These are phyloP conservation scores for Annulohypoxylon nitens DNA, from an alignment of 495 filamentous ascomycete species.

Conservation along the genomic window DNA sequence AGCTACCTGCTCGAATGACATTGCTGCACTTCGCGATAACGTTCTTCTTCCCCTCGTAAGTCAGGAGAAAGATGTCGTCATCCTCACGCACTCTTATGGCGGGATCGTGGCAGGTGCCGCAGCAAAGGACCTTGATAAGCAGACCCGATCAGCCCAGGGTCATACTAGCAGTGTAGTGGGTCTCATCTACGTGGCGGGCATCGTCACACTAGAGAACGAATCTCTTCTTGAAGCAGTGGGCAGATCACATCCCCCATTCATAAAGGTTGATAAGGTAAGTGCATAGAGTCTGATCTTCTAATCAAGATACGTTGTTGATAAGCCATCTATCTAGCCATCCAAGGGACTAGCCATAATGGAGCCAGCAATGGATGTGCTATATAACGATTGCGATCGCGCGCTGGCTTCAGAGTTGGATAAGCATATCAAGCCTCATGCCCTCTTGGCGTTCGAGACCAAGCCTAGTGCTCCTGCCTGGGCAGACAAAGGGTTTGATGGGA, in stretches of 20 bases:
- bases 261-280: too few species aligned
- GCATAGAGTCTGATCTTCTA: too few species aligned
- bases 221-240: neutral
- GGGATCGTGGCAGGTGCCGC: conserved; percentile 4
- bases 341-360: conserved; percentile 3
- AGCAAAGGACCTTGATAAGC: conserved; percentile 21
- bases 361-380: conserved; percentile 10
- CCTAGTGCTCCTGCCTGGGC: conserved; percentile 20
- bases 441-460: conserved; percentile 5
- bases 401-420: conserved; percentile 1
- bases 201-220: neutral
- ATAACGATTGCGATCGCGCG: conserved; percentile 16
- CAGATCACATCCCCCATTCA: neutral
- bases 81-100: conserved; percentile 19
- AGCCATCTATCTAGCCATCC: too few species aligned
- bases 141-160: conserved; percentile 5
- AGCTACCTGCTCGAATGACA: conserved; percentile 15
- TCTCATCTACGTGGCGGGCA: neutral
- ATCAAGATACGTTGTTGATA: too few species aligned
- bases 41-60: conserved; percentile 1
- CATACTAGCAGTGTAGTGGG: conserved; percentile 4
- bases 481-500: conserved; percentile 12
- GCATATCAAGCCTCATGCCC: neutral
- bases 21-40: conserved; percentile 1
- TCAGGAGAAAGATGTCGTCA: conserved; percentile 8